Evolutionary conservation across 768 basidiomycete species (phyloP).

Genomic region (Tephrocybe sp.): DNA sequence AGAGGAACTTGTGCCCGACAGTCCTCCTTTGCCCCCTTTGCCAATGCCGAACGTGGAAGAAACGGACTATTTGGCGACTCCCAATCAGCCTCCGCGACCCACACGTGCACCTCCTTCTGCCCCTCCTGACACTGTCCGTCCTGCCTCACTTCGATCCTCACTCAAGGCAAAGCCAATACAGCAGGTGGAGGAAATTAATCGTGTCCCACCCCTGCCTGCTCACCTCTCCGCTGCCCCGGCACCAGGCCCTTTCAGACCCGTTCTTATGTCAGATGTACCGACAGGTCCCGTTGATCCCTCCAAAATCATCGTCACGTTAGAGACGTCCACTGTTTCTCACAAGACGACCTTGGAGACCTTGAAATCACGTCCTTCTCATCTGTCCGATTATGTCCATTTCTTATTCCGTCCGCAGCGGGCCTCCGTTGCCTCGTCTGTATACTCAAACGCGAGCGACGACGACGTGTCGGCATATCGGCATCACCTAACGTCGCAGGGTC

Average conservation of each 20-base stretch:
- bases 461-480: conserved; percentile 58
- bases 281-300: conserved; percentile 49
- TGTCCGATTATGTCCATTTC: conserved; percentile 56
- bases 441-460: conserved; percentile 53
- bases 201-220: conserved; percentile 51
- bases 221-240: conserved; percentile 42
- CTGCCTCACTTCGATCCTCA: conserved; percentile 36
- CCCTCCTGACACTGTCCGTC: too few relatives aligned
- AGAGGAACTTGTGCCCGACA: conserved; percentile 31
- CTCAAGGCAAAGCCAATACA: conserved; percentile 34
- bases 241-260: conserved; percentile 61
- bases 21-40: conserved; percentile 58
- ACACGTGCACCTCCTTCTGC: conserved; percentile 24
- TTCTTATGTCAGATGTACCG: conserved; percentile 64
- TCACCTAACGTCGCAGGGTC: conserved; percentile 63
- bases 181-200: conserved; percentile 38
- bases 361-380: conserved; percentile 64
- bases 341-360: conserved; percentile 69
- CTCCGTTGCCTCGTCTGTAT: conserved; percentile 55
- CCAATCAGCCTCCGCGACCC: conserved; percentile 34
- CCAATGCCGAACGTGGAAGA: conserved; percentile 39
- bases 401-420: conserved; percentile 37
- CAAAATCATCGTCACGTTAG: conserved; percentile 67
- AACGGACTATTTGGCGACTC: conserved; percentile 26
- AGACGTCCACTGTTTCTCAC: conserved; percentile 68